Conservation (phyloP, 768 basidiomycete species). For the Asterophora lycoperdoides region DNA sequence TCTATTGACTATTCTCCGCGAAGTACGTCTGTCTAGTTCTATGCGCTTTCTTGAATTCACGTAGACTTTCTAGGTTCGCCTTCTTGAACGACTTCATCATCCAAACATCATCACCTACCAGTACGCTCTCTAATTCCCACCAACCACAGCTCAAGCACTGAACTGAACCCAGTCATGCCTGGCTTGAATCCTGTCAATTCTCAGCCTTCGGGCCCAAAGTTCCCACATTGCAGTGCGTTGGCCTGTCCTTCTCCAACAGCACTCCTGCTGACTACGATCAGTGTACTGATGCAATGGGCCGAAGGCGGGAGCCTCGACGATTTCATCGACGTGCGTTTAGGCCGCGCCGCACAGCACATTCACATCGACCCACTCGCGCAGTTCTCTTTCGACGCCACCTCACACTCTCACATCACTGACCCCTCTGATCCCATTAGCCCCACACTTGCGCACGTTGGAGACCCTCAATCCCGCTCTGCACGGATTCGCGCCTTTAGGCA, state of each 20-base stretch:
- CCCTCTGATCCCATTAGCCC: not conserved
- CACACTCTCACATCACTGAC: conserved; percentile 20
- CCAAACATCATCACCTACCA: conserved; percentile 95
- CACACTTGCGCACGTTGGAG: conserved; percentile 13
- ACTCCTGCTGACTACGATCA: conserved; percentile 22
- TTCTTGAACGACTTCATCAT: conserved; percentile 83
- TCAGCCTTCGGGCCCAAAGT: conserved; percentile 86
- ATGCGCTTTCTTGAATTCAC: not conserved
- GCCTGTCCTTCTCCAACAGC: not conserved
- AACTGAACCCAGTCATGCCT: conserved; percentile 56
- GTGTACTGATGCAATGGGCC: conserved; percentile 91
- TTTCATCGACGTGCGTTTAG: conserved; percentile 76
- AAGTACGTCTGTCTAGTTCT: conserved; percentile 38
- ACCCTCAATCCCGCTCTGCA: conserved; percentile 56
- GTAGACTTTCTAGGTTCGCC: conserved; percentile 51
- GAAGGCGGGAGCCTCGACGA: conserved; percentile 86
- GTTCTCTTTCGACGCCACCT: conserved; percentile 25
- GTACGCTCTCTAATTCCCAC: conserved; percentile 23
- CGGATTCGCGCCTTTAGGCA: conserved; percentile 75
- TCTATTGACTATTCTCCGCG: conserved; percentile 74
- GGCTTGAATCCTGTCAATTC: conserved; percentile 85
- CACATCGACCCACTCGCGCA: conserved; percentile 37
- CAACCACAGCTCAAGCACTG: not conserved
- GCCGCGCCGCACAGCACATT: conserved; percentile 50
- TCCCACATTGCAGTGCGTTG: conserved; percentile 73